Base-by-base conservation (phyloP, 768 basidiomycete genomes). In the Mrakia blollopis region DNA sequence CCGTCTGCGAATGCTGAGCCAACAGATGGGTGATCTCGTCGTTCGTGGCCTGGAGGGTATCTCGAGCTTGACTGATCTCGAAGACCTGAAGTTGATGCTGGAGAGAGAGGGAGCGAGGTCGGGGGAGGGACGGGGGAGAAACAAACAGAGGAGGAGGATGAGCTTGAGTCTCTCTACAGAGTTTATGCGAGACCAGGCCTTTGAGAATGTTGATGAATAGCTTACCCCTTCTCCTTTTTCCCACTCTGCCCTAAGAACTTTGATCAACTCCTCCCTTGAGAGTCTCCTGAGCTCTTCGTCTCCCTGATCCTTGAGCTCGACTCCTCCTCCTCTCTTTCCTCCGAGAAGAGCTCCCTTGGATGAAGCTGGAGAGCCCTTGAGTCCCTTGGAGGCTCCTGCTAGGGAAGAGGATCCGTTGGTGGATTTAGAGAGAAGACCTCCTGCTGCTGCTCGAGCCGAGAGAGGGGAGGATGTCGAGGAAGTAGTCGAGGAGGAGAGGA, bases 371-470 rank as follows among this genome's bases (percentile, higher is more conserved):
- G 72, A 54, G 28, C 32, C 65, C 25, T 68, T 72, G 32, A 72
- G 28, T 10, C 50, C 70, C 18, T 25, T 23, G 4, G 28, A 23
- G 6, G 25, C 35, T 57, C 50, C 72, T 39, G 57, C 60, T 41
- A 28, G 41, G 44, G 73, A 6, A 21, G 62, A 30, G 11, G 73
- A n/a, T 0, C 35, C 47, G 18, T 52, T 35, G 32, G 32, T 10
- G 13, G 54, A 23, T 28, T 71, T 61, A 11, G 39, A 41, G 8
- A 41, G 39, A 13, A 69, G 39, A 25, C 68, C 41, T 18, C 68
- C 68, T 71, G 69, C 69, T 50, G 69, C 47, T 50, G 60, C 41
- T 41, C 73, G 35, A 14, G 73, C 44, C 18, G 73, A 74, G 23
- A 74, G 60, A 28, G 57, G 62, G 35, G 73, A 44, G n/a, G 52